A percentile compares a stretch with the other conserved stretches of the same genome.
phyloP scores from a whole-genome alignment of 2,329 filamentous ascomycete genomes.

The Sarocladiaceae sp. region DNA sequence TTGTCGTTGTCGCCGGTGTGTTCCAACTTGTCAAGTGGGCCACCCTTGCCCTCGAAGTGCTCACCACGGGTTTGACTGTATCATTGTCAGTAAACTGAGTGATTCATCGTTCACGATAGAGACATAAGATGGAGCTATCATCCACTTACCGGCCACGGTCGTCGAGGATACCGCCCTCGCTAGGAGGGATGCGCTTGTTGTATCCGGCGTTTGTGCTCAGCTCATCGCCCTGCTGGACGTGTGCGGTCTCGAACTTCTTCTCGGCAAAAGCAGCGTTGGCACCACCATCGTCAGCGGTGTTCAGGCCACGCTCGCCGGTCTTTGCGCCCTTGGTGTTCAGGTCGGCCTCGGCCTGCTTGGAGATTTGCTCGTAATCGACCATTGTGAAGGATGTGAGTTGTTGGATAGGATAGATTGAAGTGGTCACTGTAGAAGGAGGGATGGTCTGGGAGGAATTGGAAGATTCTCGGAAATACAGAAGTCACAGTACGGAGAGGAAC shows the following conservation, averaged over 20 bases:
- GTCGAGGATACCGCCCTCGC: constrained; percentile 40
- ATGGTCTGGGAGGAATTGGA: neutral
- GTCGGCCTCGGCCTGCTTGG: constrained; percentile 41
- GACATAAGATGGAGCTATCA: neutral
- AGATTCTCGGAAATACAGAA: neutral
- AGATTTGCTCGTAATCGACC: constrained; percentile 36
- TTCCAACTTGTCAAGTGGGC: constrained; percentile 35
- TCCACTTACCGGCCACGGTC: constrained; percentile 39
- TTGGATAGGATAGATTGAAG: neutral
- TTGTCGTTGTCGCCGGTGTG: constrained; percentile 31
- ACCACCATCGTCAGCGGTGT: constrained; percentile 29
- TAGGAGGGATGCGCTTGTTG: constrained; percentile 40
- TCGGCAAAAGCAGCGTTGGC: constrained; percentile 36
- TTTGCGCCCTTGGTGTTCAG: constrained; percentile 45
- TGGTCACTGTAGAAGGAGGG: neutral
- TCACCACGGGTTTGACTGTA: constrained; percentile 38
- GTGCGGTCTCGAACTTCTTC: constrained; percentile 33
- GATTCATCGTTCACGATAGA: neutral
- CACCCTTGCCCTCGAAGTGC: constrained; percentile 39
- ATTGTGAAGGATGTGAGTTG: constrained; percentile 14
- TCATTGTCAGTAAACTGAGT: constrained; percentile 13
- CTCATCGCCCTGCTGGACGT: constrained; percentile 35
- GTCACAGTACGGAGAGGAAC: neutral
- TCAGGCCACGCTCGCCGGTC: constrained; percentile 29
- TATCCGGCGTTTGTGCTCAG: constrained; percentile 41